Percentiles rank a stretch among this genome's conserved stretches.
Conservation (phyloP, 1,139 yeast genomes). For the Debaryomyces psychrophilus region DNA sequence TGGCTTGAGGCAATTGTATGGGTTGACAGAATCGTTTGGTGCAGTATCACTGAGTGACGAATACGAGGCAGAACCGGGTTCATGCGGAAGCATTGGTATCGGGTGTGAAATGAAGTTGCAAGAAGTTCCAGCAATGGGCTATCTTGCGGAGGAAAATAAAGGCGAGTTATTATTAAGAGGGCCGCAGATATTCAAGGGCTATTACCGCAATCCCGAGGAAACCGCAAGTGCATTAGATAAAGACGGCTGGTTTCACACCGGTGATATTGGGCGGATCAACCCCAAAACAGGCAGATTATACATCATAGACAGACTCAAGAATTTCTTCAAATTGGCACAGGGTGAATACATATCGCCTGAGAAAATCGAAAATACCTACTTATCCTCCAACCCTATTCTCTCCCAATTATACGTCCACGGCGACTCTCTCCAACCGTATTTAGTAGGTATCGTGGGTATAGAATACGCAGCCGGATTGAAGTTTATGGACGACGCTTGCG, state of each 20-base stretch:
- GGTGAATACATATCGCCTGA: constrained; percentile 45
- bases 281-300: constrained; percentile 27
- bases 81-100: constrained; percentile 42
- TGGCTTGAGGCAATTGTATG: constrained; percentile 49
- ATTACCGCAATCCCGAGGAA: constrained; percentile 31
- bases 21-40: constrained; percentile 51
- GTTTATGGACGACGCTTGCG: constrained; percentile 23
- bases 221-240: constrained; percentile 24
- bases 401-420: constrained; percentile 50
- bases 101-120: constrained; percentile 40
- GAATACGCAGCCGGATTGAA: constrained; percentile 23
- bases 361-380: constrained; percentile 36
- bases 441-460: constrained; percentile 67
- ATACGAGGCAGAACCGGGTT: constrained; percentile 44
- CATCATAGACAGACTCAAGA: constrained; percentile 42
- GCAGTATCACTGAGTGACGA: constrained; percentile 38
- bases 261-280: constrained; percentile 40
- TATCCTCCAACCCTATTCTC: constrained; percentile 31
- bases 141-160: constrained; percentile 31
- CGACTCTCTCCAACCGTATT: constrained; percentile 54
- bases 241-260: constrained; percentile 42
- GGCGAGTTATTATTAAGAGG: constrained; percentile 48
- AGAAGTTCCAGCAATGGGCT: constrained; percentile 44
- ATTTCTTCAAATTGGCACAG: constrained; percentile 44
- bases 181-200: constrained; percentile 40